Conservation (phyloP, 305 asterid species). For the Rubia tinctorum region DNA sequence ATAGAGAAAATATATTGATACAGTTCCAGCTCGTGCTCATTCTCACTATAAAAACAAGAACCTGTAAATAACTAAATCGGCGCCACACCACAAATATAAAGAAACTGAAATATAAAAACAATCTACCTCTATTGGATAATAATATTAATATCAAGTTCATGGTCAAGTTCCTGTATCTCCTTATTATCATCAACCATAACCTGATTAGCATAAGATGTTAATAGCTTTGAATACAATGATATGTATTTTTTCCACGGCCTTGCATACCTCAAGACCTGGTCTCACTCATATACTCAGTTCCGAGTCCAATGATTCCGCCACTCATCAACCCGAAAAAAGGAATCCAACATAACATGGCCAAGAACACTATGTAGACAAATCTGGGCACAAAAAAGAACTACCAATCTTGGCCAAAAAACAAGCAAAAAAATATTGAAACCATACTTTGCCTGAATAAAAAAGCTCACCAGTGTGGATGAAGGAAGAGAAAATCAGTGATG, state of each 20-base stretch:
- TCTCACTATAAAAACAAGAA: background rate
- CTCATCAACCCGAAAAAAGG: too few species aligned
- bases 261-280: slow-evolving; percentile 76
- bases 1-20: background rate
- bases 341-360: too few species aligned
- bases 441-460: too few species aligned
- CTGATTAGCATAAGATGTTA: slow-evolving; percentile 74
- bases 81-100: too few species aligned
- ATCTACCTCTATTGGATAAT: slow-evolving; percentile 93
- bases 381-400: too few species aligned
- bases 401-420: too few species aligned
- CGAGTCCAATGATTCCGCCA: too few species aligned
- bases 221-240: slow-evolving; percentile 73
- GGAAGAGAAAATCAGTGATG: too few species aligned
- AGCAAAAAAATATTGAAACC: too few species aligned
- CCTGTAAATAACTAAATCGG: background rate
- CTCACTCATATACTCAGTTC: slow-evolving; percentile 36
- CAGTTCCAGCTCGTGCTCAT: background rate
- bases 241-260: slow-evolving; percentile 81
- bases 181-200: slow-evolving; percentile 63
- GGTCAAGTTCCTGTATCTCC: slow-evolving; percentile 85
- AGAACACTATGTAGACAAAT: too few species aligned
- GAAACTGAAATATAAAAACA: slow-evolving; percentile 11
- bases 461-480: too few species aligned
- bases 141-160: slow-evolving; percentile 80